Conservation (phyloP, 2,329 filamentous ascomycete species). For the Sclerotinia nivalis region DNA sequence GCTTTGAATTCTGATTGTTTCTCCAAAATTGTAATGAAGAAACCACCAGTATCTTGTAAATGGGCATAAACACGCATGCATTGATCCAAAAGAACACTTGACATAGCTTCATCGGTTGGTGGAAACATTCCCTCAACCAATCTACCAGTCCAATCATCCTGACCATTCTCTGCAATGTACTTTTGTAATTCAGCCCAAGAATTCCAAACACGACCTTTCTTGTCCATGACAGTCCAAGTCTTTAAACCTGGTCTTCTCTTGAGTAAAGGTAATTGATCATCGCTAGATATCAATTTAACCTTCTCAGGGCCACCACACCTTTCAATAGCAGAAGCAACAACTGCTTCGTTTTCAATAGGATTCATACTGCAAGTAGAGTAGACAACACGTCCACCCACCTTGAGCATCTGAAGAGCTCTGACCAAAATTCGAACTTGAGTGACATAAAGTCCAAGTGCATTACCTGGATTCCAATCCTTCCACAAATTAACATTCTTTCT, state of each 20-base stretch:
- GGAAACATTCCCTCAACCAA: slow-evolving; percentile 85
- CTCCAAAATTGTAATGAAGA: slow-evolving; percentile 95
- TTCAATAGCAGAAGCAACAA: slow-evolving; percentile 83
- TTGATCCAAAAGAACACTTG: slow-evolving; percentile 75
- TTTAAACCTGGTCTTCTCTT: slow-evolving; percentile 76
- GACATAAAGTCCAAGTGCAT: slow-evolving; percentile 80
- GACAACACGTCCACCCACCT: slow-evolving; percentile 89
- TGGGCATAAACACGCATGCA: slow-evolving; percentile 96
- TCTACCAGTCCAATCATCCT: slow-evolving; percentile 62
- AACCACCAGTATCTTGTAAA: slow-evolving; percentile 92
- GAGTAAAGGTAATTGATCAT: slow-evolving; percentile 71
- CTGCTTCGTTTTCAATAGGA: slow-evolving; percentile 94
- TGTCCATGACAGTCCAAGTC: slow-evolving; percentile 90
- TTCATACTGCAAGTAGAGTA: slow-evolving; percentile 99
- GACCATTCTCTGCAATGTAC: slow-evolving; percentile 60
- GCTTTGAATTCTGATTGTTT: slow-evolving; percentile 85
- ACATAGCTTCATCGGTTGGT: slow-evolving; percentile 53
- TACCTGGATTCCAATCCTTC: slow-evolving; percentile 91
- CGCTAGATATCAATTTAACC: slow-evolving; percentile 83
- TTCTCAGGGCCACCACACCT: slow-evolving; percentile 82
- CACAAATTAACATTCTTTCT: slow-evolving; percentile 93
- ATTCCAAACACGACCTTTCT: slow-evolving; percentile 74
- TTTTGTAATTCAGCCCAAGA: slow-evolving; percentile 81
- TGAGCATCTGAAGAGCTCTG: slow-evolving; percentile 91
- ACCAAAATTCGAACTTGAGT: slow-evolving; percentile 90